Evolutionary conservation across 768 basidiomycete genomes (phyloP), one percentile per base, ranked within the genome.

Genomic region (Termitomyces sp.): DNA sequence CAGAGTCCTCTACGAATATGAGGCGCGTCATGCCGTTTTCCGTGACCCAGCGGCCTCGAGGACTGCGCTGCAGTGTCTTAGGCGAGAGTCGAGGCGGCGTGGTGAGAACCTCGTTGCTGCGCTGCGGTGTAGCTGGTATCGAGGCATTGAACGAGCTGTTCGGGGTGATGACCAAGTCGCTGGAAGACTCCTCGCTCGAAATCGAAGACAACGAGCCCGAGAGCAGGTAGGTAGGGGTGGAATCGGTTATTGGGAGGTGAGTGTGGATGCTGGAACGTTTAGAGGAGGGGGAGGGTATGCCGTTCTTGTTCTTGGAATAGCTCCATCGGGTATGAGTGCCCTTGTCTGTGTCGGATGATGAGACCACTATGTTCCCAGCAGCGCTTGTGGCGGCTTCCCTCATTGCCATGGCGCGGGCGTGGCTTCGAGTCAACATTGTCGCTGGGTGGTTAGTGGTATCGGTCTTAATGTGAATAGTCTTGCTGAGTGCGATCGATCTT

Each of bases 401-500:
- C 25, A 32, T 44, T 25, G 43, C 49, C 15, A 51, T 22, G 22
- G 44, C 43, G 22, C 53, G 46, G 13, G 59, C 59, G 48, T 54
- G 49, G 56, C 56, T 60, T 39, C 56, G 36, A 4, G 59, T 60
- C 16, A 60, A 16, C 59, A 60, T 60, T 18, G 38, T 42, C 15
- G 11, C n/a, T n/a, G n/a, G n/a, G n/a, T n/a, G n/a, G n/a, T n/a
- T n/a, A 33, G 22, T 42, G 18, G 38, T 7, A 29, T 40, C 6
- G 29, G 20, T 50, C 54, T 55, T 39, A 42, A 39, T 49, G 48
- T 11, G 35, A 39, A 25, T 12, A 25, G 11, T 50, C 31, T 43
- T 43, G 20, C 15, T 20, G 31, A 23, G 31, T 25, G 31, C 23
- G 16, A 9, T 36, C 20, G n/a, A 16, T 43, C 29, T 2, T 9